Conservation (phyloP, 1,284 basidiomycete genomes). For the Melampsora larici-populina region DNA sequence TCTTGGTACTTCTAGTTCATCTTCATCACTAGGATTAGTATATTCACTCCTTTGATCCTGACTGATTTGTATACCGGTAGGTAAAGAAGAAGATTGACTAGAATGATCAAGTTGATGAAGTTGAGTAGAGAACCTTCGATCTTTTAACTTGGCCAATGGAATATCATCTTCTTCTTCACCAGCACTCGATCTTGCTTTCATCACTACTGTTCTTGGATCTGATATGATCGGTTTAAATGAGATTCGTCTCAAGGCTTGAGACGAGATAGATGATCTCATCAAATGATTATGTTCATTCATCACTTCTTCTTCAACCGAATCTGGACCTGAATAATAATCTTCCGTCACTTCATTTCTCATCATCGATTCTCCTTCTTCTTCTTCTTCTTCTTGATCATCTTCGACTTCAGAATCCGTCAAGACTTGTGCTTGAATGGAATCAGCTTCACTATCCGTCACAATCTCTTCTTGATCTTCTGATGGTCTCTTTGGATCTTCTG, state of each 20-base stretch:
- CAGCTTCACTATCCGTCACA: slow-evolving; percentile 30
- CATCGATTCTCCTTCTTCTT: neutral
- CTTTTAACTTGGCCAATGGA: slow-evolving; percentile 32
- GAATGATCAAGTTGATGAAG: neutral
- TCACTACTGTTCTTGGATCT: neutral
- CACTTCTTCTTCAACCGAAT: neutral
- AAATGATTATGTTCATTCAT: too few species aligned
- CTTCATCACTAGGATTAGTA: slow-evolving; percentile 43
- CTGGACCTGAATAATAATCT: neutral
- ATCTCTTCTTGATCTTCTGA: slow-evolving; percentile 1
- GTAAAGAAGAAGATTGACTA: neutral
- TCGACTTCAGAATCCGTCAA: neutral
- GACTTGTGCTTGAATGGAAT: neutral
- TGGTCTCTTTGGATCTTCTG: neutral
- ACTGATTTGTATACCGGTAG: neutral
- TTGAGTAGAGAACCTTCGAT: neutral
- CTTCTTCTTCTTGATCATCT: neutral
- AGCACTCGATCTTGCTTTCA: neutral
- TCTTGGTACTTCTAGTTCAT: neutral
- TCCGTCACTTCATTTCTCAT: neutral
- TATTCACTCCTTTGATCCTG: slow-evolving; percentile 10
- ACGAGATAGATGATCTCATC: neutral
- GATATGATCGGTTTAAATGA: neutral
- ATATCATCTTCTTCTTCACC: slow-evolving; percentile 40
- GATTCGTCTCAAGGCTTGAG: neutral